Evolutionary conservation across 768 basidiomycete genomes (phyloP).

Genomic region (Grammothele lineata): DNA sequence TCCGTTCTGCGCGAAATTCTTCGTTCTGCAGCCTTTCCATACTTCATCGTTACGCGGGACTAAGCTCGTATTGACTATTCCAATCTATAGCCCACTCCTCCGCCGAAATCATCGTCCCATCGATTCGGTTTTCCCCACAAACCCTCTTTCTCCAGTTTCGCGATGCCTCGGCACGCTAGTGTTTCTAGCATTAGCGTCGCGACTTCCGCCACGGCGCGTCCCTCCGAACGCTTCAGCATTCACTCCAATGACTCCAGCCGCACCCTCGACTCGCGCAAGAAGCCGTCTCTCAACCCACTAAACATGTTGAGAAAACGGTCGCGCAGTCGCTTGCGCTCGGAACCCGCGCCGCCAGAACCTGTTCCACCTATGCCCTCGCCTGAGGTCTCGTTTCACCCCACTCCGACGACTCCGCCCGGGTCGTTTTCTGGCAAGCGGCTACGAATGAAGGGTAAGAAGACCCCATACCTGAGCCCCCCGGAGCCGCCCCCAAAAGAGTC

Average conservation of each 20-base stretch:
- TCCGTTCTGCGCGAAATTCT: no score
- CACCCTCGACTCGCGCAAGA: slow-evolving; percentile 51
- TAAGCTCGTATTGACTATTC: no score
- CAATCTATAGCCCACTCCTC: slow-evolving; percentile 41
- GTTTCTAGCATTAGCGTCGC: slow-evolving; percentile 20
- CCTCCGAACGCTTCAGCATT: slow-evolving; percentile 20
- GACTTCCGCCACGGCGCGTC: slow-evolving; percentile 17
- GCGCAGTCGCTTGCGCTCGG: slow-evolving; percentile 37
- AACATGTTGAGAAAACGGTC: slow-evolving; percentile 38
- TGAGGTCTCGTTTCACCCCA: slow-evolving; percentile 24
- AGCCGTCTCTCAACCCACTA: slow-evolving; percentile 42
- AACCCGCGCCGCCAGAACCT: slow-evolving; percentile 30
- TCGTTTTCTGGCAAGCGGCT: no score
- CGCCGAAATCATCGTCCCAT: slow-evolving; percentile 32
- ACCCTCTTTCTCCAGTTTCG: slow-evolving; percentile 39
- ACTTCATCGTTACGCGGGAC: no score
- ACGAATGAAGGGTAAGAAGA: no score
- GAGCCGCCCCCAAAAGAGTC: slow-evolving; percentile 31
- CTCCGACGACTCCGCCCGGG: slow-evolving; percentile 17
- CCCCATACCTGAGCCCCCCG: slow-evolving; percentile 25
- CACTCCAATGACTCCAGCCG: slow-evolving; percentile 29
- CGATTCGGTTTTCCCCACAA: slow-evolving; percentile 37
- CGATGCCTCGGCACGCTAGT: slow-evolving; percentile 31
- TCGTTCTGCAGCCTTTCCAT: no score
- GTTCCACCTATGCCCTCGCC: slow-evolving; percentile 20